Evolutionary conservation across 1,284 basidiomycete species (phyloP).

Genomic region (Apiotrichum siamense): DNA sequence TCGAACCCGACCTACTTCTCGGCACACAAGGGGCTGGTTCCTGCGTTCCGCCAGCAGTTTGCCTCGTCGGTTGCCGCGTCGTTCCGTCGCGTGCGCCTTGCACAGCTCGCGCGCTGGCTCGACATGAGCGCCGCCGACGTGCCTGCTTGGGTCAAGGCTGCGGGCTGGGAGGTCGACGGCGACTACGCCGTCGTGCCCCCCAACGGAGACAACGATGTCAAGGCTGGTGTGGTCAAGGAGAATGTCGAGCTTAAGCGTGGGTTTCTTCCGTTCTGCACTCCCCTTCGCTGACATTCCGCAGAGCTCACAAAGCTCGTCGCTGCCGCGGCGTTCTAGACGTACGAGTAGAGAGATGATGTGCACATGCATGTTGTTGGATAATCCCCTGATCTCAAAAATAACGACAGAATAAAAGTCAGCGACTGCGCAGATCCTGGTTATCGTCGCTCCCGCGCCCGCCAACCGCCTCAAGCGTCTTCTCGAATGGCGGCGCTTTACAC

Average conservation of each 20-base stretch:
- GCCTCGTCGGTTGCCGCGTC: slow-evolving; percentile 42
- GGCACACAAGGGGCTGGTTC: slow-evolving; percentile 34
- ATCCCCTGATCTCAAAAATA: background rate
- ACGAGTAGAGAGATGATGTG: background rate
- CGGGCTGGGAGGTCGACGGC: slow-evolving; percentile 68
- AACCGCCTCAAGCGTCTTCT: too few relatives aligned
- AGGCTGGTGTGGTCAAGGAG: slow-evolving; percentile 88
- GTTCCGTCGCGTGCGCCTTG: slow-evolving; percentile 27
- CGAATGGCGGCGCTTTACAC: too few relatives aligned
- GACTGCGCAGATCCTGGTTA: too few relatives aligned
- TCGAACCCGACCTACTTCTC: slow-evolving; percentile 34
- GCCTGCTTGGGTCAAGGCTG: slow-evolving; percentile 56
- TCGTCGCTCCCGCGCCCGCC: too few relatives aligned
- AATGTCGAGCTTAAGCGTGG: slow-evolving; percentile 78
- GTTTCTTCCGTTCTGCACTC: slow-evolving; percentile 45
- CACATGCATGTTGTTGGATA: slow-evolving; percentile 16
- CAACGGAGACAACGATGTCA: slow-evolving; percentile 92
- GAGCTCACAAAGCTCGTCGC: slow-evolving; percentile 79
- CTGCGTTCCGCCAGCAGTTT: slow-evolving; percentile 34
- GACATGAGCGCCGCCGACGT: slow-evolving; percentile 55
- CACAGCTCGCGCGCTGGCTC: slow-evolving; percentile 40
- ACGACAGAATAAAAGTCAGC: background rate
- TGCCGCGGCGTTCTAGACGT: slow-evolving; percentile 39
- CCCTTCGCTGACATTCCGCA: slow-evolving; percentile 38
- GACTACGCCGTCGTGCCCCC: slow-evolving; percentile 67